These are phyloP conservation scores for Phragmites australis DNA, from an alignment of 176 grass and related monocot species.

Conservation along the genomic window DNA sequence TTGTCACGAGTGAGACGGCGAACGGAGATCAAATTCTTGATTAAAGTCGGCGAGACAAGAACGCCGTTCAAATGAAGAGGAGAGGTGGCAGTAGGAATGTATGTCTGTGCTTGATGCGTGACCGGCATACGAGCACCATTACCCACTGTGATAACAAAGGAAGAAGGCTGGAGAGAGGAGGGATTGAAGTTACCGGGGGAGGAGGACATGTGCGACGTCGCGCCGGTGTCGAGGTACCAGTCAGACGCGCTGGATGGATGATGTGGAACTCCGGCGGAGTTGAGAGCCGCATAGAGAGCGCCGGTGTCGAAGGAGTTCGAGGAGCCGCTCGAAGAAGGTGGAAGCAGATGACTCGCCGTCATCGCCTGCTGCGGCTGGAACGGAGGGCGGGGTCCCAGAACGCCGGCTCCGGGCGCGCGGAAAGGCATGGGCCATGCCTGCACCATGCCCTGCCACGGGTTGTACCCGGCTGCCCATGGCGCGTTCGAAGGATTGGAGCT, in stretches of 20 bases:
- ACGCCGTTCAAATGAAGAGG: neutral
- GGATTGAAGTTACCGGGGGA: neutral
- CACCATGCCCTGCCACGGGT: neutral
- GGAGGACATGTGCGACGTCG: neutral
- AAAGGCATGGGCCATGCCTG: neutral
- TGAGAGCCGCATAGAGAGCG: neutral
- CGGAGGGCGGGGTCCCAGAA: neutral
- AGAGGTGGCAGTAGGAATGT: neutral
- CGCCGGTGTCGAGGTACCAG: neutral
- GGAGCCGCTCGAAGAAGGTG: too few species aligned
- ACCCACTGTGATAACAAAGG: neutral
- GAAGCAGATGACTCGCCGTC: neutral
- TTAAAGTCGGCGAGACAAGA: neutral
- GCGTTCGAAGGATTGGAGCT: neutral
- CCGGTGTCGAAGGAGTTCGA: neutral
- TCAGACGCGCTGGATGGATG: neutral
- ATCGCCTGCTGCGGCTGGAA: neutral
- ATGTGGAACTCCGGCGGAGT: neutral
- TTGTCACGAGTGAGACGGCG: neutral
- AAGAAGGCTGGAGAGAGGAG: neutral
- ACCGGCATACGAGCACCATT: neutral
- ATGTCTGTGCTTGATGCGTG: neutral
- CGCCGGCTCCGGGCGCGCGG: neutral
- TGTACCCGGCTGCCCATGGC: neutral
- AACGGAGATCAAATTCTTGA: neutral